phyloP scores from a whole-genome alignment of 305 asterid species.

The Fraxinus latifolia region DNA sequence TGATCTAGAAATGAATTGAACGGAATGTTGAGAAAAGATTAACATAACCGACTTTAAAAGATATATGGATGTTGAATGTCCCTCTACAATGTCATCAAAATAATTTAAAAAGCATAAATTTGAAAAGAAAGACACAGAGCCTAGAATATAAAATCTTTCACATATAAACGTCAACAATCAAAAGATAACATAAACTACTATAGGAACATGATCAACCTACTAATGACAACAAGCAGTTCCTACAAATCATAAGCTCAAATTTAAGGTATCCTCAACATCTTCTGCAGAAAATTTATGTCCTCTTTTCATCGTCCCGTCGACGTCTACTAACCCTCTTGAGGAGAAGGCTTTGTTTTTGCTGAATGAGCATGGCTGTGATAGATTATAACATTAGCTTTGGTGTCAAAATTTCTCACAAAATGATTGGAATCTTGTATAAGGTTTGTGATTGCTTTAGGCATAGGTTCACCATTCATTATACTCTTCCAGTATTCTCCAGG shows the following conservation, averaged over 20 bases:
- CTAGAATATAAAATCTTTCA: no score
- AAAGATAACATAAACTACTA: background rate
- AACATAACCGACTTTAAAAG: background rate
- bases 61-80: background rate
- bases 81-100: background rate
- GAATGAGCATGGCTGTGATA: slow-evolving; percentile 42
- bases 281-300: background rate
- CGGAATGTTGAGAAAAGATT: background rate
- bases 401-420: slow-evolving; percentile 42
- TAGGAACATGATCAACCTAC: background rate
- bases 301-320: background rate
- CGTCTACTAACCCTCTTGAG: background rate
- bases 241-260: background rate
- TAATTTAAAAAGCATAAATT: background rate
- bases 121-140: background rate
- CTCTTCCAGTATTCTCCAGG: slow-evolving; percentile 56
- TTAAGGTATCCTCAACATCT: background rate
- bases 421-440: slow-evolving; percentile 24
- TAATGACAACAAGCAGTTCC: background rate
- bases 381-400: slow-evolving; percentile 45
- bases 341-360: background rate
- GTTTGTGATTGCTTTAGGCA: slow-evolving; percentile 56
- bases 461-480: slow-evolving; percentile 45
- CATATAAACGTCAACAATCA: background rate
- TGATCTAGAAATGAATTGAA: no score